Percentiles rank a stretch among this genome's conserved stretches.
These are phyloP conservation scores for Actinomucor elegans DNA, from an alignment of 371 early-diverging fungal genomes.

Conservation along the genomic window DNA sequence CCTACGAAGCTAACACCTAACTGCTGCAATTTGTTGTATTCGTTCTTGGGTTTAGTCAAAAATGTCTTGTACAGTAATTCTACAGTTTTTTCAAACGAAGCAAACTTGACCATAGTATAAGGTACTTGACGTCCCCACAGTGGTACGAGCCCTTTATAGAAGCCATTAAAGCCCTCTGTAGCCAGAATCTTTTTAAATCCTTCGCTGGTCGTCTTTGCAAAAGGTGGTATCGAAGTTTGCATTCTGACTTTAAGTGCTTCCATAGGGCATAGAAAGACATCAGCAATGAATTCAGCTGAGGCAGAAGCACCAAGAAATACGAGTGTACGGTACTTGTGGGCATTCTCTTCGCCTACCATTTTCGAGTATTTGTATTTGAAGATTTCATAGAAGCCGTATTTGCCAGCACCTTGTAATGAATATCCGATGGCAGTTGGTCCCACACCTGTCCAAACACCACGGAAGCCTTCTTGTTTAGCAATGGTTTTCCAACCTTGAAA, in stretches of 20 bases:
- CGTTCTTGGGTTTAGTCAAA: conserved; percentile 70
- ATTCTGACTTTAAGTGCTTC: conserved; percentile 83
- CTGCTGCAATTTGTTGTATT: conserved; percentile 76
- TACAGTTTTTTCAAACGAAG: conserved; percentile 80
- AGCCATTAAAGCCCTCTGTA: conserved; percentile 66
- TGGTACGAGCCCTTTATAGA: conserved; percentile 76
- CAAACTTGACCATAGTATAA: conserved; percentile 97
- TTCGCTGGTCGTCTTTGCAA: conserved; percentile 64
- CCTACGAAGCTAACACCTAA: conserved; percentile 82
- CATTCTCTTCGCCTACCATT: conserved; percentile 71
- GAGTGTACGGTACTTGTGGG: conserved; percentile 71
- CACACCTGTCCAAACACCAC: conserved; percentile 76
- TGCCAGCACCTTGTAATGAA: conserved; percentile 84
- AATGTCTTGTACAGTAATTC: conserved; percentile 72
- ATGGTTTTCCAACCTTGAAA: conserved; percentile 71
- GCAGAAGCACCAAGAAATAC: conserved; percentile 82
- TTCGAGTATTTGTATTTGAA: conserved; percentile 75
- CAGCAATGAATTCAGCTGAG: conserved; percentile 88
- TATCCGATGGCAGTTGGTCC: conserved; percentile 87
- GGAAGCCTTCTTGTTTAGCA: conserved; percentile 63
- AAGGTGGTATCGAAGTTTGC: conserved; percentile 74
- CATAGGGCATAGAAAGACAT: conserved; percentile 79
- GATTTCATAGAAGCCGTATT: conserved; percentile 87
- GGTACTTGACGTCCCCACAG: conserved; percentile 87
- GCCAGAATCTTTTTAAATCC: conserved; percentile 64